A percentile compares a stretch with the other conserved stretches of the same genome.
These are phyloP conservation scores for Tuber melanosporum DNA, from an alignment of 495 filamentous ascomycete genomes.

Conservation along the genomic window DNA sequence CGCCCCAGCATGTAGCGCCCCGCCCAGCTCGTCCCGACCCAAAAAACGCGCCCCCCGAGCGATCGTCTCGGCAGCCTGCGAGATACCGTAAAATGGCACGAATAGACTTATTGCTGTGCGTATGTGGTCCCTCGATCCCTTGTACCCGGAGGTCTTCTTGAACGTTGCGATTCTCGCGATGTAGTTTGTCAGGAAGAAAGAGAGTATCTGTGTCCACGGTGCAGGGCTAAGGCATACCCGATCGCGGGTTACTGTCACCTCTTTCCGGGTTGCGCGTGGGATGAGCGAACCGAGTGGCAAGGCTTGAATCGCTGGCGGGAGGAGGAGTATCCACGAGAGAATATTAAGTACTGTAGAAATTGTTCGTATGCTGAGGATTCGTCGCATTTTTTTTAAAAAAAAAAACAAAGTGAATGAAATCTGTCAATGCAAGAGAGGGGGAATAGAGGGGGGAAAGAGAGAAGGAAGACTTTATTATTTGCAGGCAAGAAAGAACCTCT, in stretches of 20 bases:
- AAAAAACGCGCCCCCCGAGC: slow-evolving; percentile 36
- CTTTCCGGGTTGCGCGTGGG: not conserved
- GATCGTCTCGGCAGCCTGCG: slow-evolving; percentile 41
- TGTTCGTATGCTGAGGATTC: slow-evolving; percentile 12
- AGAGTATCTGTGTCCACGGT: slow-evolving; percentile 43
- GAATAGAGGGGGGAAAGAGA: not conserved
- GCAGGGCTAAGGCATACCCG: slow-evolving; percentile 32
- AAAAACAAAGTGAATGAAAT: not conserved
- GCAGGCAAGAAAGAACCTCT: not conserved
- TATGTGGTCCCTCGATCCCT: slow-evolving; percentile 36
- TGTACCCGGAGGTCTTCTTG: slow-evolving; percentile 45
- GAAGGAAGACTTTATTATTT: not conserved
- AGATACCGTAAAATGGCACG: slow-evolving; percentile 42
- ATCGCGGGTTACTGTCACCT: not conserved
- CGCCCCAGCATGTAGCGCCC: slow-evolving; percentile 38
- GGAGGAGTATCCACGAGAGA: slow-evolving; percentile 14
- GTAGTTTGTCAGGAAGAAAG: slow-evolving; percentile 48
- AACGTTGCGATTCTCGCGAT: slow-evolving; percentile 47
- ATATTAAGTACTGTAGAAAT: slow-evolving; percentile 9
- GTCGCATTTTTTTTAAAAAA: slow-evolving; percentile 11
- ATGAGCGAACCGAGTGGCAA: slow-evolving; percentile 16
- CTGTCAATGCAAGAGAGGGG: not conserved
- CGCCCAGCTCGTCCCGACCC: slow-evolving; percentile 37
- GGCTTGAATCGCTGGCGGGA: slow-evolving; percentile 20
- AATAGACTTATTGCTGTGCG: slow-evolving; percentile 39